phyloP scores from a whole-genome alignment of 1,139 yeast species.

The Debaryomycetaceae sp. region DNA sequence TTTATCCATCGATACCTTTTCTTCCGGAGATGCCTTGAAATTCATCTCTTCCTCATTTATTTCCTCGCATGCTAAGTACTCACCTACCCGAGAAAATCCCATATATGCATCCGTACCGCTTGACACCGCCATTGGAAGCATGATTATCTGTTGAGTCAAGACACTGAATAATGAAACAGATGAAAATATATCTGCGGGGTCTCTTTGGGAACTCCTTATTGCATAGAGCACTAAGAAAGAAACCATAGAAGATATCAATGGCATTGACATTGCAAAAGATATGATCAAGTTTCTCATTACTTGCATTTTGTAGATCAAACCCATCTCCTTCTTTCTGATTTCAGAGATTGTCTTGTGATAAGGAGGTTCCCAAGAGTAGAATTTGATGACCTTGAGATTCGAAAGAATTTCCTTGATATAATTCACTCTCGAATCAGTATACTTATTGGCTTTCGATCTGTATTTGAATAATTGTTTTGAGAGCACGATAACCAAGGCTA shows the following conservation, averaged over 20 bases:
- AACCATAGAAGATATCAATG: conserved; percentile 62
- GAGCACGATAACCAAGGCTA: conserved; percentile 36
- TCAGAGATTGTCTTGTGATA: conserved; percentile 40
- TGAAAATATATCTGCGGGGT: conserved; percentile 72
- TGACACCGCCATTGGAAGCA: conserved; percentile 68
- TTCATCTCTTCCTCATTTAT: conserved; percentile 12
- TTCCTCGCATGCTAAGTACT: conserved; percentile 32
- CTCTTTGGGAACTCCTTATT: conserved; percentile 36
- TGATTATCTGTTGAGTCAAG: conserved; percentile 42
- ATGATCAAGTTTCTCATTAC: conserved; percentile 52
- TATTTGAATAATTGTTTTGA: conserved; percentile 37
- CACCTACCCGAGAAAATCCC: conserved; percentile 58
- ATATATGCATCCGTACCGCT: conserved; percentile 61
- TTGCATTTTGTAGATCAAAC: conserved; percentile 46
- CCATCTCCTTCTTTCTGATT: conserved; percentile 46
- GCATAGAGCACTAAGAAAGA: conserved; percentile 67
- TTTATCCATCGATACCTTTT: conserved; percentile 23
- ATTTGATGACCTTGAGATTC: conserved; percentile 66
- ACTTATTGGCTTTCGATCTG: conserved; percentile 43
- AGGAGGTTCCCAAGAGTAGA: conserved; percentile 64
- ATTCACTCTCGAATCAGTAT: conserved; percentile 58
- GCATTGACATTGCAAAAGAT: conserved; percentile 54
- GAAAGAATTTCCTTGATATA: conserved; percentile 61
- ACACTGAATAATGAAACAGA: conserved; percentile 69
- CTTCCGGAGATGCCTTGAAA: conserved; percentile 18